Evolutionary conservation across 2,329 filamentous ascomycete species (phyloP).

Genomic region (Phoma sp.): DNA sequence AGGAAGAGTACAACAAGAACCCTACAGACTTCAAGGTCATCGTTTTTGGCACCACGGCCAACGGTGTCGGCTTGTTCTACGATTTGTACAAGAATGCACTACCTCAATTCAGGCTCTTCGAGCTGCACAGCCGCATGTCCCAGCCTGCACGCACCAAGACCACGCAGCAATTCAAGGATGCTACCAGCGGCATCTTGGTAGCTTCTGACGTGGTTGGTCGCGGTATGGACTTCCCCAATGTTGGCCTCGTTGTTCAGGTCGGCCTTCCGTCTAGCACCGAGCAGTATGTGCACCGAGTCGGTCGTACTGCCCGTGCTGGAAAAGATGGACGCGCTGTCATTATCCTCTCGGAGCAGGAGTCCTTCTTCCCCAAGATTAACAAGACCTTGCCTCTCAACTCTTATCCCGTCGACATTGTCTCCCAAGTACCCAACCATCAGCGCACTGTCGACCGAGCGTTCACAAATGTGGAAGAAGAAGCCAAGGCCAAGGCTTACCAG

Average conservation of each 20-base stretch:
- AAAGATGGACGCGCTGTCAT: conserved; percentile 61
- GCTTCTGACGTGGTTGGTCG: conserved; percentile 57
- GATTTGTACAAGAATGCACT: conserved; percentile 46
- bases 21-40: conserved; percentile 54
- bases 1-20: conserved; percentile 49
- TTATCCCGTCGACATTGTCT: conserved; percentile 53
- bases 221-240: conserved; percentile 60
- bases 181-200: conserved; percentile 57
- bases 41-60: conserved; percentile 56
- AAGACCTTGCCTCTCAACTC: conserved; percentile 58
- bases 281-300: conserved; percentile 53
- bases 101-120: conserved; percentile 46
- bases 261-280: conserved; percentile 59
- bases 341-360: conserved; percentile 58
- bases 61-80: conserved; percentile 52
- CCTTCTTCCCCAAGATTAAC: conserved; percentile 59
- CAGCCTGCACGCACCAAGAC: conserved; percentile 52
- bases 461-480: conserved; percentile 45
- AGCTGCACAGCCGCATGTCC: conserved; percentile 53
- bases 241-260: conserved; percentile 56
- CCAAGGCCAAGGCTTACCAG: conserved; percentile 54
- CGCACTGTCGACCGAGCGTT: conserved; percentile 44
- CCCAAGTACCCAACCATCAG: conserved; percentile 41
- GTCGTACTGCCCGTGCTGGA: conserved; percentile 50
- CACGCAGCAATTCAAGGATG: conserved; percentile 53